Conservation (phyloP, 805 yeast species). For the Yarrowia sp. region DNA sequence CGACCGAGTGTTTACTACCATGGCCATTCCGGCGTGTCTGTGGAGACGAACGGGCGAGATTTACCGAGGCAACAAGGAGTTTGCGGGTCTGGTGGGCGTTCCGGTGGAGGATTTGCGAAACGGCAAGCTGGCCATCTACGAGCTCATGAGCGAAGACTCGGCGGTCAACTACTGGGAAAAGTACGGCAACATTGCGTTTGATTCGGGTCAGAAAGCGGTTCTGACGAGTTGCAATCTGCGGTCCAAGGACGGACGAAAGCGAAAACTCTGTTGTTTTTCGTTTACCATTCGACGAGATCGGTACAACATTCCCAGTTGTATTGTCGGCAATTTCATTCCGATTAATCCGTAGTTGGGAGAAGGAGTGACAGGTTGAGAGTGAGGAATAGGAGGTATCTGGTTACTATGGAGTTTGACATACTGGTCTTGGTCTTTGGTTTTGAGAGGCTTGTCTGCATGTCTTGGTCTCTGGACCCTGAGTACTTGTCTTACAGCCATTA, state of each 20-base stretch:
- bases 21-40: slow-evolving; percentile 96
- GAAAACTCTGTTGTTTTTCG: slow-evolving; percentile 86
- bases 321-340: slow-evolving; percentile 93
- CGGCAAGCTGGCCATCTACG: slow-evolving; percentile 88
- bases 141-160: slow-evolving; percentile 90
- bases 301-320: slow-evolving; percentile 92
- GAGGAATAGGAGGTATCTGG: no score
- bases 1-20: slow-evolving; percentile 91
- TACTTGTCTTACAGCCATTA: no score
- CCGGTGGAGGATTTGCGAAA: slow-evolving; percentile 86
- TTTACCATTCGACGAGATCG: slow-evolving; percentile 90
- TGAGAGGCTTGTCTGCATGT: background rate
- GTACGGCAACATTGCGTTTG: slow-evolving; percentile 94
- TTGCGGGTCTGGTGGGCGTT: slow-evolving; percentile 88
- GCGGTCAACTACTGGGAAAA: slow-evolving; percentile 98
- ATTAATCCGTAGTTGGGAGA: slow-evolving; percentile 41
- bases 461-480: no score
- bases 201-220: slow-evolving; percentile 92
- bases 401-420: no score
- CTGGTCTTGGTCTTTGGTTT: no score
- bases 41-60: slow-evolving; percentile 98
- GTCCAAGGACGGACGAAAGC: slow-evolving; percentile 73
- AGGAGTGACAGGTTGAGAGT: no score
- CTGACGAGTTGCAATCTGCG: slow-evolving; percentile 85
- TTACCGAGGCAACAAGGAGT: slow-evolving; percentile 90